These are phyloP conservation scores for Bonnemaisonia californica DNA, from an alignment of 31 red algal species.

Conservation along the genomic window DNA sequence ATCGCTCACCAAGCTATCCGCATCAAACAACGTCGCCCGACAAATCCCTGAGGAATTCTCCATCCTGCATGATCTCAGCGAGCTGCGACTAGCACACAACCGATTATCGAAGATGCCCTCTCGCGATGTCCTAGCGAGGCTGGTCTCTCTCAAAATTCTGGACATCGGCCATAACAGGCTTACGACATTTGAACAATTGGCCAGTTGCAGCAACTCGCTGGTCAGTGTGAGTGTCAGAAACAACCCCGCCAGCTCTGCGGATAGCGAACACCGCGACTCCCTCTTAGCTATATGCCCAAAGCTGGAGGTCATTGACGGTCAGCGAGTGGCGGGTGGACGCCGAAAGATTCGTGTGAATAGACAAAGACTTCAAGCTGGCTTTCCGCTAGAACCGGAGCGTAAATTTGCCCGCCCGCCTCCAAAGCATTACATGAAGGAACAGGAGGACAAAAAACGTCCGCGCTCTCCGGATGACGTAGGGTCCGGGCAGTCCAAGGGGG, in stretches of 20 bases:
- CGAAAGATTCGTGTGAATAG: slow-evolving; percentile 68
- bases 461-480: too few relatives aligned
- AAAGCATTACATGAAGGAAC: neutral
- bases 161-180: slow-evolving; percentile 75
- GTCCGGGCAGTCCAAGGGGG: too few relatives aligned
- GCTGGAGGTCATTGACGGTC: slow-evolving; percentile 55
- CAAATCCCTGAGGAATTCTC: slow-evolving; percentile 32
- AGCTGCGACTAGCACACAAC: slow-evolving; percentile 75
- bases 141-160: slow-evolving; percentile 41
- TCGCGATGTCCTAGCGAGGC: slow-evolving; percentile 19
- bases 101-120: slow-evolving; percentile 42
- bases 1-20: slow-evolving; percentile 59
- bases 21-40: slow-evolving; percentile 61
- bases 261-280: neutral
- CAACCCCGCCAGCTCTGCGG: slow-evolving; percentile 29
- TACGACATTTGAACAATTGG: slow-evolving; percentile 26
- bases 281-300: slow-evolving; percentile 26
- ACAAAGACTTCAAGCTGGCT: slow-evolving; percentile 38
- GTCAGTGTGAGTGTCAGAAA: slow-evolving; percentile 36
- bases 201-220: neutral
- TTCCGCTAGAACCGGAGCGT: slow-evolving; percentile 51
- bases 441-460: neutral
- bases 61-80: slow-evolving; percentile 33
- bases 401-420: slow-evolving; percentile 59
- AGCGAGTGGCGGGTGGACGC: slow-evolving; percentile 48